Evolutionary conservation across 1,284 basidiomycete species (phyloP).

Genomic region (Marasmius sp.): DNA sequence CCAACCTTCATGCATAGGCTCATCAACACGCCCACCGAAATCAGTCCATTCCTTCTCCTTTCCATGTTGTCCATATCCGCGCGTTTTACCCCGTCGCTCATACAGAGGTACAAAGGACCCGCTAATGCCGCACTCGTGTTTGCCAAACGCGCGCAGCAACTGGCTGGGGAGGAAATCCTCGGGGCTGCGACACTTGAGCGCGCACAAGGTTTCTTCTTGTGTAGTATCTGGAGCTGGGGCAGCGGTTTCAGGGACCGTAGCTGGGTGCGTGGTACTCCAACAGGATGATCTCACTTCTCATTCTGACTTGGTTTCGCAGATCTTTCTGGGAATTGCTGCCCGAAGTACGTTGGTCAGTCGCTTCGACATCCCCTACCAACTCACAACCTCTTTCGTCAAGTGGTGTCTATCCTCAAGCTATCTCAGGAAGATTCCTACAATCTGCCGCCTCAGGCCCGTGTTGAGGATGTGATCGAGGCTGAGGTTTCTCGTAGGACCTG

Average conservation of each 20-base stretch:
- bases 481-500: slow-evolving; percentile 16
- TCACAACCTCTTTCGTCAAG: not conserved
- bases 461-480: slow-evolving; percentile 14
- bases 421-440: slow-evolving; percentile 14
- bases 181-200: slow-evolving; percentile 14
- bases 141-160: slow-evolving; percentile 15
- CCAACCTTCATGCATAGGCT: slow-evolving; percentile 19
- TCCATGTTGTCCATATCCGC: slow-evolving; percentile 19
- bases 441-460: slow-evolving; percentile 10
- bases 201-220: slow-evolving; percentile 17
- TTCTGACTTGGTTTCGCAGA: not conserved
- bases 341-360: slow-evolving; percentile 8
- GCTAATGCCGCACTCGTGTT: slow-evolving; percentile 14
- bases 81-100: slow-evolving; percentile 15
- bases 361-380: not conserved
- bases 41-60: slow-evolving; percentile 15
- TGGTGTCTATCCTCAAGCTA: slow-evolving; percentile 15
- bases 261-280: slow-evolving; percentile 8
- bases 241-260: slow-evolving; percentile 16
- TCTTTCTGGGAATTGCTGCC: slow-evolving; percentile 15
- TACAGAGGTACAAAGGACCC: slow-evolving; percentile 11
- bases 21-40: slow-evolving; percentile 9
- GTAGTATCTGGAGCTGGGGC: slow-evolving; percentile 19
- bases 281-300: not conserved
- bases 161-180: slow-evolving; percentile 14